These are phyloP conservation scores for Beta vulgaris DNA, from an alignment of 148 eudicot species.

Conservation along the genomic window DNA sequence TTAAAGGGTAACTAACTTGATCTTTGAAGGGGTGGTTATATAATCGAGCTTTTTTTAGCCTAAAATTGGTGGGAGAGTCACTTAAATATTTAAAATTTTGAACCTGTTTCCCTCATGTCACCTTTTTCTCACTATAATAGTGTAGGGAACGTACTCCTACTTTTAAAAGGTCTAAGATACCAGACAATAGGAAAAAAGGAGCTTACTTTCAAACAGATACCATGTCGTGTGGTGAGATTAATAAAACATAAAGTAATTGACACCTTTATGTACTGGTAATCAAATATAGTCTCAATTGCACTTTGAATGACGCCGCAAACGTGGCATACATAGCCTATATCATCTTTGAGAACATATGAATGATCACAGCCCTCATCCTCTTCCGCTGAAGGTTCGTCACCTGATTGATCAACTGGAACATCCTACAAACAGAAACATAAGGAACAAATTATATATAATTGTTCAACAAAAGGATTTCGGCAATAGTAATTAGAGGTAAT, in stretches of 20 bases:
- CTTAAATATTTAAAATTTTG: too few relatives aligned
- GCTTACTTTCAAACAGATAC: background rate
- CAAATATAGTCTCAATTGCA: slow-evolving; percentile 79
- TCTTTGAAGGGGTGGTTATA: too few relatives aligned
- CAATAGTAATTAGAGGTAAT: background rate
- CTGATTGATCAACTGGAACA: slow-evolving; percentile 37
- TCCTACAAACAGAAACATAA: slow-evolving; percentile 47
- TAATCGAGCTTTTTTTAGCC: too few relatives aligned
- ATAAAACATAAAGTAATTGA: background rate
- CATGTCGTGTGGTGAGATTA: background rate
- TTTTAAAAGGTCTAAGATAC: too few relatives aligned
- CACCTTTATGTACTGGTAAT: slow-evolving; percentile 73
- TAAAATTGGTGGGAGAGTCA: too few relatives aligned
- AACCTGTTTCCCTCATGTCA: too few relatives aligned
- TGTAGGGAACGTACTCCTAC: too few relatives aligned
- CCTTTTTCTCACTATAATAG: too few relatives aligned
- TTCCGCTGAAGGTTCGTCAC: slow-evolving; percentile 39
- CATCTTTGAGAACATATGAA: slow-evolving; percentile 78
- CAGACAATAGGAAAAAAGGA: background rate
- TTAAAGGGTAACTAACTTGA: too few relatives aligned
- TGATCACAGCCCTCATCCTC: slow-evolving; percentile 87
- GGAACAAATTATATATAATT: background rate
- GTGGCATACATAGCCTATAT: slow-evolving; percentile 90
- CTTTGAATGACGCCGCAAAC: slow-evolving; percentile 81
- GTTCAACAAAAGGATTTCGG: background rate